Base-by-base conservation (phyloP, 192 early-diverging fungal genomes). In the Coemansia biformis region DNA sequence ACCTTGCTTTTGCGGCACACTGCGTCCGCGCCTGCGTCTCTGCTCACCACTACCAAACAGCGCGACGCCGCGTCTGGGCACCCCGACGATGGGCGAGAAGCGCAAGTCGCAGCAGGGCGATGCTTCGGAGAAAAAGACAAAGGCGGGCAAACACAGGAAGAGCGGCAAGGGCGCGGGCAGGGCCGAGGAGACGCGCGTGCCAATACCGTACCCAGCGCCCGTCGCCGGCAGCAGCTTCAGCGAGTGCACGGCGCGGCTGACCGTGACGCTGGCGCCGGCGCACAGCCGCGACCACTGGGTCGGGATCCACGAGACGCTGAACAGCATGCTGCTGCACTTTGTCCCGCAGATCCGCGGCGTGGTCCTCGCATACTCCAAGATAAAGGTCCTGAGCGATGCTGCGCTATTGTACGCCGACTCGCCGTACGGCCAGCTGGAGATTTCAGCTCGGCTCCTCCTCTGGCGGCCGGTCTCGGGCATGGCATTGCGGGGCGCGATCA, bases 271-370 rank as follows among this genome's bases (percentile, higher is more conserved):
- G 30, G 57, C 74, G 15, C 61, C 74, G 12, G 40, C 55, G 16
- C 49, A 70, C 48, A 59, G 51, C 51, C 22, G 59, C 46, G 67
- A 76, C 31, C 50, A 44, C 22, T 57, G 40, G 66, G 58, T 61
- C 0, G 67, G 74, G 2, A 52, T 76, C 24, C 41, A 62, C 43
- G 74, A 76, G 57, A 56, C 66, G 21, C 58, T 76, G 18, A 76
- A 76, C 42, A 59, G 50, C 43, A 76, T 76, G 74, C 61, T 77
- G 9, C 48, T 48, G 57, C 90, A 86, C 59, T 87, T 87, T 69
- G 79, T 94, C 38, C 83, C 86, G 14, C 86, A 91, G 55, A 76
- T 95, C 5, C 84, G 87, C 43, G 91, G 92, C 31, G 84, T 98
- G 28, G 82, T 93, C 5, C 59, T 98, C 6, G 66, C 86, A 1